Evolutionary conservation across 2,329 filamentous ascomycete genomes (phyloP), one percentile per base, ranked within the genome.

Genomic region (Coniochaeta pulveracea): DNA sequence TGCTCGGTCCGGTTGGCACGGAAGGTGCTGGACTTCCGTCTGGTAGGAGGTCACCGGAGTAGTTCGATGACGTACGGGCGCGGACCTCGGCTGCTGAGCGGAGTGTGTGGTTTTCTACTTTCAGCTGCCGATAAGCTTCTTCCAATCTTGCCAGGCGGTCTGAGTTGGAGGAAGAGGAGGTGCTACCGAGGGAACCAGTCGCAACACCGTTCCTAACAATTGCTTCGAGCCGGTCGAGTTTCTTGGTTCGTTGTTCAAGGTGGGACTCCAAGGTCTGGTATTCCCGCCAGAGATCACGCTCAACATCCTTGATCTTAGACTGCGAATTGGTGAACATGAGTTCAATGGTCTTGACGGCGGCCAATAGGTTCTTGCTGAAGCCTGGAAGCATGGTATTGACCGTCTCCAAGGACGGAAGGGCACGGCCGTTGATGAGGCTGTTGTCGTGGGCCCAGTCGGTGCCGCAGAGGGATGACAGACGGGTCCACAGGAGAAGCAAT

Each of bases 361-460:
- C 74, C 26, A 95, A 59, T 17, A 98, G 69, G 52, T 95, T 96
- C 55, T 88, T 85, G 49, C 81, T 84, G 58, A 96, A 96, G 2
- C 82, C 84, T 0, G 83, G 80, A 4, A 96, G 68, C 57, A 91
- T 85, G 32, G 79, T 88, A 1, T 79, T 76, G 40, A 98, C 82
- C 10, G 86, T 78, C 48, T 95, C 89, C 21, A 93, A 68, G 10
- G 81, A 85, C 0, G 88, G 85, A 6, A 93, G 61, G 2, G 72
- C 75, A 38, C 89, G 83, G 14, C 86, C 85, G 47, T 91, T 89
- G 50, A 96, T 83, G 16, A 94, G 73, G 36, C 80, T 81, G 55
- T 96, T 88, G 47, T 80, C 77, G 53, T 94, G 83, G 4, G 83
- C 76, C 89, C 91, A 98, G 50, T 96, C 91, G 0, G 76, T 72